Evolutionary conservation across 176 grass and related monocot species (phyloP).

Genomic region (Thinopyrum elongatum): DNA sequence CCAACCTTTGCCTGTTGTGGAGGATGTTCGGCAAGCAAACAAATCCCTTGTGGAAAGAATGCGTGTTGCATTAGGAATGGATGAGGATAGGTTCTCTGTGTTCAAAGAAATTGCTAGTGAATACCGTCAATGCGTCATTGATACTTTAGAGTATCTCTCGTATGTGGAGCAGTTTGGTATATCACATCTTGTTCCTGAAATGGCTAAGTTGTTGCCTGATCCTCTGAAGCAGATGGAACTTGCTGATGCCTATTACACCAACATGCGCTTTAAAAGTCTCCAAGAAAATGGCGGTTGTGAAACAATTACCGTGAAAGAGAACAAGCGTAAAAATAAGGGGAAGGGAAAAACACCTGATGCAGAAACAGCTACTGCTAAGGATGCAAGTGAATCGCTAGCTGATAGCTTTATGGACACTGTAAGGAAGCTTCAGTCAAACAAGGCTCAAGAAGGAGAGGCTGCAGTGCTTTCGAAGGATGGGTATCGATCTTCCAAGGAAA

Average conservation of each 20-base stretch:
- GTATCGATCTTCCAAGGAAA: slow-evolving; percentile 68
- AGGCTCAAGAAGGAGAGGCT: slow-evolving; percentile 49
- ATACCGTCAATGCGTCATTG: slow-evolving; percentile 72
- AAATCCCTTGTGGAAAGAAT: slow-evolving; percentile 80
- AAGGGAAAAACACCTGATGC: slow-evolving; percentile 40
- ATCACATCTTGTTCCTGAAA: slow-evolving; percentile 77
- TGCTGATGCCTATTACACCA: slow-evolving; percentile 67
- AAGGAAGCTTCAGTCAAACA: slow-evolving; percentile 56
- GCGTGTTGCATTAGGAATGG: slow-evolving; percentile 57
- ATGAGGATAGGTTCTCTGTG: slow-evolving; percentile 69
- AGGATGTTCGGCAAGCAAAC: slow-evolving; percentile 61
- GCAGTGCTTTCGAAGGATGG: slow-evolving; percentile 80
- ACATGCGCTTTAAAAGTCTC: slow-evolving; percentile 45
- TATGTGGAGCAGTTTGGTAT: slow-evolving; percentile 96
- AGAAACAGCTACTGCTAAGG: slow-evolving; percentile 44
- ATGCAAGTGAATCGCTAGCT: slow-evolving; percentile 31
- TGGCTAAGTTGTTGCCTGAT: slow-evolving; percentile 83
- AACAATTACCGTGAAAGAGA: slow-evolving; percentile 33
- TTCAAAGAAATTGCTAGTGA: slow-evolving; percentile 86
- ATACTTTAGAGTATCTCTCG: slow-evolving; percentile 76
- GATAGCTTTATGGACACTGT: slow-evolving; percentile 62
- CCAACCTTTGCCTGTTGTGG: slow-evolving; percentile 36
- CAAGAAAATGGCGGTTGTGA: slow-evolving; percentile 37
- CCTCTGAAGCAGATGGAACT: slow-evolving; percentile 72
- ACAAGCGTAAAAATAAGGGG: slow-evolving; percentile 46